These are phyloP conservation scores for Coemansia umbellata DNA, from an alignment of 192 early-diverging fungal genomes.

Conservation along the genomic window DNA sequence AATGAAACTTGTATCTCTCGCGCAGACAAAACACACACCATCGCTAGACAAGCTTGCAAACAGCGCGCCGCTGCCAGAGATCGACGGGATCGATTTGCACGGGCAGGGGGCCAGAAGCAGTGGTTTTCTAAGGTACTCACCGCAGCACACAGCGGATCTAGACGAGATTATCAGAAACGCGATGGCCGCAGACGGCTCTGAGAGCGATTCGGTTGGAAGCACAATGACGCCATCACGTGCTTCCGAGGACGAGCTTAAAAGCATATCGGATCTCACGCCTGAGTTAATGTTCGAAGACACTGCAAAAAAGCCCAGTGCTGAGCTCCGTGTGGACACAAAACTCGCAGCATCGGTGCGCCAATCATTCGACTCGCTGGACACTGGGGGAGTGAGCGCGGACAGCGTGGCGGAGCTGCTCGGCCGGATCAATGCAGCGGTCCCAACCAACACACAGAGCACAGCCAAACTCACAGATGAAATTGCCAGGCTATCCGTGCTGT, in stretches of 20 bases:
- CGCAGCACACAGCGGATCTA: conserved; percentile 24
- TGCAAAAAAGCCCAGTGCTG: background rate
- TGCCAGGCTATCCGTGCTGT: conserved; percentile 10
- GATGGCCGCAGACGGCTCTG: background rate
- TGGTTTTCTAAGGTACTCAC: conserved; percentile 22
- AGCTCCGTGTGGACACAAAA: conserved; percentile 13
- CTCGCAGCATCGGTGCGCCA: conserved; percentile 1
- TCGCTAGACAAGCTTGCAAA: conserved; percentile 10
- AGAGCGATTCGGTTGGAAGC: background rate
- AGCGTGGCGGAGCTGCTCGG: conserved; percentile 33
- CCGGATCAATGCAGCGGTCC: conserved; percentile 22
- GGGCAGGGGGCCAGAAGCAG: background rate
- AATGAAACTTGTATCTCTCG: conserved; percentile 30
- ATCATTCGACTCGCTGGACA: background rate
- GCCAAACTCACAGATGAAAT: conserved; percentile 19
- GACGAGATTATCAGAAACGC: conserved; percentile 13
- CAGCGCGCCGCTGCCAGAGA: conserved; percentile 12
- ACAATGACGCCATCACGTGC: background rate
- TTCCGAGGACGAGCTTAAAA: background rate
- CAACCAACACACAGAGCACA: conserved; percentile 4
- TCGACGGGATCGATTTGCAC: conserved; percentile 7
- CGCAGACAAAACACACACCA: conserved; percentile 14
- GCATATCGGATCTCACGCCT: background rate
- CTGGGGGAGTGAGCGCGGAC: conserved; percentile 23
- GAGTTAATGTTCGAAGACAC: too few relatives aligned